These are phyloP conservation scores for Mangifera indica DNA, from an alignment of 345 rosid genomes.

Conservation along the genomic window DNA sequence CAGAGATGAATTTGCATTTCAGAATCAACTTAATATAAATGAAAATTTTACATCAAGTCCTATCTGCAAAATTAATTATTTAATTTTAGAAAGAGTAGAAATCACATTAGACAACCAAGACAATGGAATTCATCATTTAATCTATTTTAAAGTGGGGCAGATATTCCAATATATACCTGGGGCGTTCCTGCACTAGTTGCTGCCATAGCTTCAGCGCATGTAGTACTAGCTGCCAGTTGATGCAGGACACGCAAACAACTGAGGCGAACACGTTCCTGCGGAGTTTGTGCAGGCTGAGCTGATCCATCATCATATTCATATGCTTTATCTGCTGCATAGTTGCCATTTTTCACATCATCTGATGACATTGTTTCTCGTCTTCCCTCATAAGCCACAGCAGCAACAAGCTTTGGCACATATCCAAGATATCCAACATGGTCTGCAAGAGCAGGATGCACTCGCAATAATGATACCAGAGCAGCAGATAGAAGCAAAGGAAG, in stretches of 20 bases:
- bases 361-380: conserved; percentile 91
- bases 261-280: conserved; percentile 94
- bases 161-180: conserved; percentile 47
- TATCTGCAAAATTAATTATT: background rate
- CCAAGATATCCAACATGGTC: conserved; percentile 99
- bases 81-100: background rate
- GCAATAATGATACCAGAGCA: conserved; percentile 94
- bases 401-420: conserved; percentile 93
- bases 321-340: conserved; percentile 38
- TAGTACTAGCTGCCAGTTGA: conserved; percentile 97
- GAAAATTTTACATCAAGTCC: background rate
- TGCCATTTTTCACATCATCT: conserved; percentile 55
- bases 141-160: background rate
- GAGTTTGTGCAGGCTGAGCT: conserved; percentile 67
- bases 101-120: background rate
- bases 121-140: background rate
- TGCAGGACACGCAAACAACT: conserved; percentile 97
- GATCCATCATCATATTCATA: conserved; percentile 59
- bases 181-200: conserved; percentile 94
- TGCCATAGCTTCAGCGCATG: conserved; percentile 99
- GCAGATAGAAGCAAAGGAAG: conserved; percentile 97
- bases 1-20: background rate
- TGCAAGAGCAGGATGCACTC: conserved; percentile 97
- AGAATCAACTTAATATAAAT: background rate
- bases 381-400: conserved; percentile 96